Percentiles rank a stretch among this genome's conserved stretches.
These are phyloP conservation scores for Lentithecium fluviatile DNA, from an alignment of 495 filamentous ascomycete genomes.

Conservation along the genomic window DNA sequence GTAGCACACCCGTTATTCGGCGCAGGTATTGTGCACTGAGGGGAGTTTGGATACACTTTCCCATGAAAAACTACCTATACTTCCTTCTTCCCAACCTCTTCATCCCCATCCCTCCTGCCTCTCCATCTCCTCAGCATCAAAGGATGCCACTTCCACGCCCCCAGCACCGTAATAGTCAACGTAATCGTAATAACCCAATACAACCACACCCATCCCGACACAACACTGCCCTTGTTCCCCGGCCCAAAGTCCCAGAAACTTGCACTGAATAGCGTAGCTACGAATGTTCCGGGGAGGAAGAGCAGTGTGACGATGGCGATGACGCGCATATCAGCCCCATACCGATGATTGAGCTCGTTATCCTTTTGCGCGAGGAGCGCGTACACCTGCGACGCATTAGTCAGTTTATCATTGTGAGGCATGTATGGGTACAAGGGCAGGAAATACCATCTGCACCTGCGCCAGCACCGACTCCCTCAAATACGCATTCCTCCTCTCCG, in stretches of 20 bases:
- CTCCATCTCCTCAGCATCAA: too few species aligned
- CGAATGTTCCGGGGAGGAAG: constrained; percentile 14
- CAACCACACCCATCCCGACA: constrained; percentile 8
- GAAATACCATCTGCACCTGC: too few species aligned
- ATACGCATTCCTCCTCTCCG: too few species aligned
- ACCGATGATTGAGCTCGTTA: constrained; percentile 2
- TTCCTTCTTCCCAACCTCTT: too few species aligned
- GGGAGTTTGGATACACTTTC: too few species aligned
- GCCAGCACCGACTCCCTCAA: too few species aligned
- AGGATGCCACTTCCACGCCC: not conserved
- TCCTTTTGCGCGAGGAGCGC: constrained; percentile 1
- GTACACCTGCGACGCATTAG: not conserved
- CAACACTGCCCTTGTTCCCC: not conserved
- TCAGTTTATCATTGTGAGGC: too few species aligned
- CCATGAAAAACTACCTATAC: too few species aligned
- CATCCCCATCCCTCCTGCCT: too few species aligned
- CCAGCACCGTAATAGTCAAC: not conserved
- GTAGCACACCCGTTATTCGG: too few species aligned
- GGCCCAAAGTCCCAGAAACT: constrained; percentile 10
- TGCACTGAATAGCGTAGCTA: constrained; percentile 4
- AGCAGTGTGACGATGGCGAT: constrained; percentile 5
- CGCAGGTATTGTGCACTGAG: too few species aligned
- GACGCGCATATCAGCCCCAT: constrained; percentile 9
- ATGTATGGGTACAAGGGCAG: too few species aligned
- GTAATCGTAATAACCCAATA: constrained; percentile 1